phyloP scores from a whole-genome alignment of 345 rosid species.

The Zanthoxylum bungeanum region DNA sequence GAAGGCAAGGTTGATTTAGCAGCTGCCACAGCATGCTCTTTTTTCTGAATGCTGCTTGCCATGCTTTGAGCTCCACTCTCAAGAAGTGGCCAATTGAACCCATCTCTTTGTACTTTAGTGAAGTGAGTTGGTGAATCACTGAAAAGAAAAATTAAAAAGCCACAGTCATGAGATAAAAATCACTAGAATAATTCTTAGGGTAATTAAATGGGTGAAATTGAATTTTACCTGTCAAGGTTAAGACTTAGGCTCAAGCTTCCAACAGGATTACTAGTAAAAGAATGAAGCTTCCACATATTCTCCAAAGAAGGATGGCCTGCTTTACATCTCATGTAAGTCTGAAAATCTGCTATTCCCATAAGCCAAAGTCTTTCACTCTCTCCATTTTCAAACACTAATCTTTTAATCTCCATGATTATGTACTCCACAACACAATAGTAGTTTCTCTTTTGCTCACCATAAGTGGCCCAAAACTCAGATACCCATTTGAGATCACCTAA shows the following conservation, averaged over 20 bases:
- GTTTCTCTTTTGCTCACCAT: slow-evolving; percentile 45
- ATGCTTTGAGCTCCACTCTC: slow-evolving; percentile 28
- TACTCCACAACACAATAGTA: slow-evolving; percentile 41
- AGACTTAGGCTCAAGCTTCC: slow-evolving; percentile 60
- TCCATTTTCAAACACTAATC: slow-evolving; percentile 36
- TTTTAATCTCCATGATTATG: slow-evolving; percentile 54
- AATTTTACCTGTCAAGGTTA: slow-evolving; percentile 45
- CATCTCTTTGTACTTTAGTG: slow-evolving; percentile 27
- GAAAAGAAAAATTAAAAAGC: slow-evolving; percentile 14
- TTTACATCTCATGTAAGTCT: slow-evolving; percentile 57
- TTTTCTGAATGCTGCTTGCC: slow-evolving; percentile 13
- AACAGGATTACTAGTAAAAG: slow-evolving; percentile 42
- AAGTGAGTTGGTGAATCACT: slow-evolving; percentile 33
- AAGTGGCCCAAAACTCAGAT: slow-evolving; percentile 54
- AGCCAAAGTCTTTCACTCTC: slow-evolving; percentile 47
- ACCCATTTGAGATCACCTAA: slow-evolving; percentile 64
- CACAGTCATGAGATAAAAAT: not conserved
- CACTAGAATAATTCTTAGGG: not conserved
- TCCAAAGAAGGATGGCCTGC: slow-evolving; percentile 61
- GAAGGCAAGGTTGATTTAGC: slow-evolving; percentile 48
- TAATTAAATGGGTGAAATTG: not conserved
- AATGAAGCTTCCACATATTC: slow-evolving; percentile 55
- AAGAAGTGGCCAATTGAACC: slow-evolving; percentile 28
- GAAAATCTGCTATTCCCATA: slow-evolving; percentile 48
- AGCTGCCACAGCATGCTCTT: slow-evolving; percentile 12